Evolutionary conservation across 139 green algal genomes (phyloP).

Genomic region (Limnomonas spitsbergensis): DNA sequence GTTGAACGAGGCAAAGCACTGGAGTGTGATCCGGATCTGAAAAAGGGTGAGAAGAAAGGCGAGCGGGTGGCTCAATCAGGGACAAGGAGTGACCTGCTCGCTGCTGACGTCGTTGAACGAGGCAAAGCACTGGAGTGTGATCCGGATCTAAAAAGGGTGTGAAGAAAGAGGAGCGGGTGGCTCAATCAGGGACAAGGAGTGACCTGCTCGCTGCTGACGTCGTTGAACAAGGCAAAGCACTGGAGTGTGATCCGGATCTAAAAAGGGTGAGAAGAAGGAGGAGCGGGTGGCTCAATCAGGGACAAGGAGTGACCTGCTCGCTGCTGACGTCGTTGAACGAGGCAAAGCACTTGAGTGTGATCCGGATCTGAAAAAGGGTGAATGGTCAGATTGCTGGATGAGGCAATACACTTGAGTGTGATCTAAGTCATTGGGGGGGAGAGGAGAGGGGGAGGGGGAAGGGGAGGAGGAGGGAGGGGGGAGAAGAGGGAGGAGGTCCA

Average conservation of each 20-base stretch:
- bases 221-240: constrained; percentile 16
- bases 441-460: not conserved
- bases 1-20: constrained; percentile 18
- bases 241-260: constrained; percentile 30
- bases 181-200: too few relatives aligned
- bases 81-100: constrained; percentile 13
- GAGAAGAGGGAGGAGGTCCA: too few relatives aligned
- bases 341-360: constrained; percentile 28
- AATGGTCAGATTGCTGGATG: constrained; percentile 1
- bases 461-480: not conserved
- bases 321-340: constrained; percentile 12
- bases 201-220: constrained; percentile 18
- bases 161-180: too few relatives aligned
- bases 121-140: constrained; percentile 25
- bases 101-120: constrained; percentile 5
- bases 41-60: too few relatives aligned
- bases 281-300: too few relatives aligned
- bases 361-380: constrained; percentile 17
- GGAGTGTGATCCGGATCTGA: constrained; percentile 24
- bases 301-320: constrained; percentile 14
- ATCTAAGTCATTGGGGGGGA: constrained; percentile 11
- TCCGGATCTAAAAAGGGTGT: constrained; percentile 17
- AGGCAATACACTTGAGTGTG: constrained; percentile 22
- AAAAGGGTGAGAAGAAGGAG: too few relatives aligned
- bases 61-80: too few relatives aligned